phyloP scores from a whole-genome alignment of 2,329 filamentous ascomycete genomes.

The Canariomyces notabilis region DNA sequence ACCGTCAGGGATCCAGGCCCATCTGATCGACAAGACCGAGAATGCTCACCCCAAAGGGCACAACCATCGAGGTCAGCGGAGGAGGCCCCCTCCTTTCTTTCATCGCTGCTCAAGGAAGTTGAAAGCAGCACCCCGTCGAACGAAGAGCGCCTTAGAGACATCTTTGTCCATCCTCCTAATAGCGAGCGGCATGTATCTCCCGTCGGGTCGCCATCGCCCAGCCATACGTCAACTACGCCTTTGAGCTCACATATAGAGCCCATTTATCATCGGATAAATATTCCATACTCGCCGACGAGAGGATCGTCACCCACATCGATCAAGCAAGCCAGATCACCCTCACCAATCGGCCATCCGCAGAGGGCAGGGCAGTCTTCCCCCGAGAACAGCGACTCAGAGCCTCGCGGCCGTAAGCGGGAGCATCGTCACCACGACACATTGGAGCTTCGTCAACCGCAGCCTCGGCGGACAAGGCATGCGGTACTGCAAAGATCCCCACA shows the following conservation, averaged over 20 bases:
- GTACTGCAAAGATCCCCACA: conserved; percentile 51
- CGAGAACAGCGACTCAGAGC: conserved; percentile 25
- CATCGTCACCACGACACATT: conserved; percentile 28
- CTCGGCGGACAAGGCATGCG: conserved; percentile 40
- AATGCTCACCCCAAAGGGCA: conserved; percentile 25
- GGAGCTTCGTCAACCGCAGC: conserved; percentile 50
- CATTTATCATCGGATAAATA: conserved; percentile 65
- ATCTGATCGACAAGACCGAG: conserved; percentile 19
- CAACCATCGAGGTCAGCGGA: conserved; percentile 33
- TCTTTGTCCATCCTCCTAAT: conserved; percentile 33
- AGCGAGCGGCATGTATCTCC: conserved; percentile 58
- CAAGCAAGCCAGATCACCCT: conserved; percentile 20
- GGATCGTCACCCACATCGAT: conserved; percentile 39
- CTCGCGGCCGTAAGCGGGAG: conserved; percentile 22
- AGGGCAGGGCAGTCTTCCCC: conserved; percentile 19
- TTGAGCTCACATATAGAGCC: conserved; percentile 70
- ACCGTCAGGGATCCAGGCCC: conserved; percentile 15
- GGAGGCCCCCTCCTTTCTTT: conserved; percentile 72
- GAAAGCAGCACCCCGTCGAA: conserved; percentile 59
- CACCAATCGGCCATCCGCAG: conserved; percentile 24
- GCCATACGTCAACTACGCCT: conserved; percentile 63
- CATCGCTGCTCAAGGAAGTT: conserved; percentile 82
- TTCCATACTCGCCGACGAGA: conserved; percentile 54
- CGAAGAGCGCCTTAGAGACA: conserved; percentile 45
- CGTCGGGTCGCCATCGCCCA: conserved; percentile 60